phyloP scores from a whole-genome alignment of 768 basidiomycete genomes.

The Wakefieldia striispora region DNA sequence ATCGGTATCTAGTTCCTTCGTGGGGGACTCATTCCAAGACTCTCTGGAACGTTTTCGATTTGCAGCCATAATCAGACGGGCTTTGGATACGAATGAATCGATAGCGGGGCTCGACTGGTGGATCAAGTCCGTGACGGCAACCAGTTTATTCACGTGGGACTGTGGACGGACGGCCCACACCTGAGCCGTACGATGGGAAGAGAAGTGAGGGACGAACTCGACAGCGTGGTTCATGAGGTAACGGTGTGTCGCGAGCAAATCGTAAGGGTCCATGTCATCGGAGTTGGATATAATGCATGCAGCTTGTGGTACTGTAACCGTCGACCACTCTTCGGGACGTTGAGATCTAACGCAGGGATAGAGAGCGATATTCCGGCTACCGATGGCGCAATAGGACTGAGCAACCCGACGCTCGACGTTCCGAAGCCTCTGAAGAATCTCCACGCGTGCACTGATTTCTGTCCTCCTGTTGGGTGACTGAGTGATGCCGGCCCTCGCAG shows the following conservation, averaged over 20 bases:
- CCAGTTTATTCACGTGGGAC: slow-evolving; percentile 51
- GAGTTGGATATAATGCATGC: slow-evolving; percentile 42
- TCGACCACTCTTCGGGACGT: slow-evolving; percentile 51
- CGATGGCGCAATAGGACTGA: slow-evolving; percentile 35
- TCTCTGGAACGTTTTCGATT: slow-evolving; percentile 30
- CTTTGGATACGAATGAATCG: slow-evolving; percentile 50
- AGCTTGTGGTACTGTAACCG: slow-evolving; percentile 53
- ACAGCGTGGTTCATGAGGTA: slow-evolving; percentile 54
- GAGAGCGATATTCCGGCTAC: slow-evolving; percentile 24
- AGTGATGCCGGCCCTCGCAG: slow-evolving; percentile 45
- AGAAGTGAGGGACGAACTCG: slow-evolving; percentile 51
- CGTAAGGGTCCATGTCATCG: slow-evolving; percentile 28
- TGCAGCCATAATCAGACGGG: slow-evolving; percentile 37
- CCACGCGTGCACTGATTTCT: slow-evolving; percentile 59
- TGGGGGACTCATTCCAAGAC: slow-evolving; percentile 31
- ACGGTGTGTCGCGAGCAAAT: slow-evolving; percentile 56
- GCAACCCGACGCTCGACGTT: slow-evolving; percentile 50
- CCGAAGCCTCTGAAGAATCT: slow-evolving; percentile 59
- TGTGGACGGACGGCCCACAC: slow-evolving; percentile 63
- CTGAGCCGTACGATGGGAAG: slow-evolving; percentile 46
- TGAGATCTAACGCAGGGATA: slow-evolving; percentile 47
- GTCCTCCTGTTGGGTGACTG: slow-evolving; percentile 27
- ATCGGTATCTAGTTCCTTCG: slow-evolving; percentile 26
- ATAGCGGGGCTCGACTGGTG: slow-evolving; percentile 40
- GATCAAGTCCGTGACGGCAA: slow-evolving; percentile 48